Base-by-base conservation (phyloP, 208 protist species). In the Trypanosoma conorhini region DNA sequence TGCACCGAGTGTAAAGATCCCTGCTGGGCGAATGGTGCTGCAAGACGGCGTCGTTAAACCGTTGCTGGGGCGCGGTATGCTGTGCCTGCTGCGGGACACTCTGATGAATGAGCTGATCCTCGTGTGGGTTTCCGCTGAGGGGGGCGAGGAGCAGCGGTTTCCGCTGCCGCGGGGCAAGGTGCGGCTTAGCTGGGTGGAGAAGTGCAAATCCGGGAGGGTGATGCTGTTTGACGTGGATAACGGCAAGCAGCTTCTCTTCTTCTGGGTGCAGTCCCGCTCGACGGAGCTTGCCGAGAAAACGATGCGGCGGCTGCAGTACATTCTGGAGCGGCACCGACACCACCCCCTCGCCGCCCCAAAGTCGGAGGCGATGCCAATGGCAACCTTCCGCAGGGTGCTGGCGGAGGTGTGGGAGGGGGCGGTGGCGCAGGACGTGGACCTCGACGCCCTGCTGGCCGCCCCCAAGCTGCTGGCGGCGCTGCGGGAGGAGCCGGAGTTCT, bases 241-340 rank as follows among this genome's bases (percentile, higher is more conserved):
- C 44, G 56, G 58, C 42, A 76, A 60, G 28, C 63, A 66, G 0
- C 63, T 70, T n/a, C 57, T 40, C 5, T 76, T 76, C 33, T 76
- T 70, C 56, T 76, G 71, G 71, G 66, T 76, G 63, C 71, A 76
- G 35, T 76, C 71, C 13, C 35, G 55, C n/a, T 76, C 64, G 13
- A 58, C n/a, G 9, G 71, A 70, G 9, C 24, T 59, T 54, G 71
- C 68, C 59, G 62, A 63, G 7, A 26, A 56, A 8, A 22, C 70
- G 4, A 76, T 76, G 71, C n/a, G 28, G 12, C 35, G 46, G 33
- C 15, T 76, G 31, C 62, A 70, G n/a, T 12, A 54, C 19, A 17
- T 61, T 19, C 24, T 76, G 33, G n/a, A 67, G 40, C 1, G 48
- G 24, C 38, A 66, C 26, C 12, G n/a, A 15, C 2, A 58, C 9